Base-by-base conservation (phyloP, 2,329 filamentous ascomycete genomes). In the Cercospora sp. region DNA sequence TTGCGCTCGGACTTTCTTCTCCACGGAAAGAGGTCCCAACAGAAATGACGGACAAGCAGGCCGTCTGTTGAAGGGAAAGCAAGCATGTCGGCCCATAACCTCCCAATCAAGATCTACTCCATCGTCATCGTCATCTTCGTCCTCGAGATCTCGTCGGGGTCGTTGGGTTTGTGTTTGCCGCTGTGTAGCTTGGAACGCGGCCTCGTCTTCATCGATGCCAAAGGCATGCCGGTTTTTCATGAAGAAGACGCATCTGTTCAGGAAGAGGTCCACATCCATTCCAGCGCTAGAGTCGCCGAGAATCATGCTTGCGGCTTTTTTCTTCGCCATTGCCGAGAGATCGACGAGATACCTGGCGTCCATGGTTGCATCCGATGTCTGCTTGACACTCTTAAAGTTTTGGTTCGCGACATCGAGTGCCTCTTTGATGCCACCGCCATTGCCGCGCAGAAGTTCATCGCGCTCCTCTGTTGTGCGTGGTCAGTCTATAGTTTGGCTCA, bases 341-440 rank as follows among this genome's bases (percentile, higher is more conserved):
- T 87, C 89, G 60, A 97, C 90, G 3, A 98, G 85, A 28, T 96
- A 84, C n/a, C 91, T 89, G 0, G 94, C 93, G 78, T 99, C 95
- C 69, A 97, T 90, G 0, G 91, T 92, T 0, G 95, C 95, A 78
- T 98, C 95, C 2, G 90, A 89, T 0, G 95, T 97, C 81, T 97
- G 94, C 75, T 86, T 79, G 26, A 98, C 82, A 1, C 89, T 88
- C 9, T 90, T 84, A 67, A 86, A 82, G 16, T 97, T 82, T 1
- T 89, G 88, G 26, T 84, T 84, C 1, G 78, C 77, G n/a, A 71
- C 66, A 36, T 74, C 68, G 23, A 79, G 68, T 8, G 73, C 74
- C 5, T 70, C 63, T 20, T 51, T 62, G 18, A 73, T 92, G 72
- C 69, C 62, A 16, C 94, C 82, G 5, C 88, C 89, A 28, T 83